Base-by-base conservation (phyloP, 345 rosid species). In the Citrus cavaleriei region DNA sequence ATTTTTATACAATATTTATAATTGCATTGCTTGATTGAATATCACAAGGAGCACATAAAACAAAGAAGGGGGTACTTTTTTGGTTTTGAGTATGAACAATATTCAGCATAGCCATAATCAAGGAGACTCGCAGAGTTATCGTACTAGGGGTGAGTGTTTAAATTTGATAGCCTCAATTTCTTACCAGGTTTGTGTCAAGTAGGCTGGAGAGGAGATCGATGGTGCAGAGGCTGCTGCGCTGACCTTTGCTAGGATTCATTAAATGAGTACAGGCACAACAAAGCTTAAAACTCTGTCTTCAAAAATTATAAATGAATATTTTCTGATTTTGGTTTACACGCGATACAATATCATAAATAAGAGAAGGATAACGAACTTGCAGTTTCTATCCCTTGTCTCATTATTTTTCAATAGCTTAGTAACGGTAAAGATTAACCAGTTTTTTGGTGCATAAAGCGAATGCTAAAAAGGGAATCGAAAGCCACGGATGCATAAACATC, bases 191-290 rank as follows among this genome's bases (percentile, higher is more conserved):
- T 3, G 83, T 87, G 69, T 84, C 92, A 78, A 86, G 88, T 21
- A 93, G 46, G 3, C 46, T 8, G 46, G 46, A 40, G 46, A 40
- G 46, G 87, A 81, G 97, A 51, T 27, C 84, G 91, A 77, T 85
- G 73, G 67, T 87, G 92, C 79, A 80, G 71, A 8, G 87, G 88
- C 63, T 79, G 93, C 22, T 84, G 89, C 78, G 92, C 19, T 84
- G 89, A 35, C 82, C 61, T 7, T 87, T 77, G 28, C 75, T 85
- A 28, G 75, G 80, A 75, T 83, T n/a, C 32, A 63, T 25, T 5
- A 80, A 73, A 64, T 62, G 88, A 10, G 84, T 35, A 35, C 38
- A 6, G 38, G 8, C 38, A 35, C 38, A 35, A 6, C 38, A 35
- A 35, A 34, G 38, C 38, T 35, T 35, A 35, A 35, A 35, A 35